Evolutionary conservation across 768 basidiomycete genomes (phyloP), one percentile per base, ranked within the genome.

Genomic region (Hygrocybe coccinea): DNA sequence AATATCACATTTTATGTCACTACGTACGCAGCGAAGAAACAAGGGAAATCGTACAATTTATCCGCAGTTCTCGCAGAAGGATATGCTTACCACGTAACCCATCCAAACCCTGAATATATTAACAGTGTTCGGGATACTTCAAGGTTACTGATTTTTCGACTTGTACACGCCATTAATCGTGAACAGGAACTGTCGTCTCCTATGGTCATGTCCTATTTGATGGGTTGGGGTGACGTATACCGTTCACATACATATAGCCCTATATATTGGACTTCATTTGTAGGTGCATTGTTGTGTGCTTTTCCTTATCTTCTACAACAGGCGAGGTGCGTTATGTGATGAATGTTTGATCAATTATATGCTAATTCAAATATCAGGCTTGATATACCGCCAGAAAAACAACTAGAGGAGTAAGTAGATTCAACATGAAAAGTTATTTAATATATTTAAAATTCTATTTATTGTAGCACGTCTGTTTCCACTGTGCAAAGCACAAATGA

Each of bases 191-290:
- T 75, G 0, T 55, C 67, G 0, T 74, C 60, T 0, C 72, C 73
- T 1, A 69, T 74, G 68, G 71, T 78, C 0, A 67, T 76, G 0
- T 65, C 66, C 0, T 77, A 77, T 44, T 59, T 79, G 0, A 76
- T 78, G 76, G 74, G 72, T 1, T 77, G 73, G 74, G 74, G 73
- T 0, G 74, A 80, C 49, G 37, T 33, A 0, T 74, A 67, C 22
- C 17, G 24, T 0, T 79, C 74, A 0, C 78, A 80, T 51, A 52
- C 58, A 2, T 79, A 75, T 50, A 50, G 51, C 0, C 55, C 67
- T 0, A 62, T 79, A 0, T 74, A 72, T 43, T 77, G 73, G 72
- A 60, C 63, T 1, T 56, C 63, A 0, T 66, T 74, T 33, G 46
- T 64, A 0, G 33, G 54, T 0, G 46, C 50, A 0, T 56, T 76